Percentiles rank a stretch among this genome's conserved stretches.
Conservation (phyloP, 441 rosid genomes). For the Brassica hybrid region DNA sequence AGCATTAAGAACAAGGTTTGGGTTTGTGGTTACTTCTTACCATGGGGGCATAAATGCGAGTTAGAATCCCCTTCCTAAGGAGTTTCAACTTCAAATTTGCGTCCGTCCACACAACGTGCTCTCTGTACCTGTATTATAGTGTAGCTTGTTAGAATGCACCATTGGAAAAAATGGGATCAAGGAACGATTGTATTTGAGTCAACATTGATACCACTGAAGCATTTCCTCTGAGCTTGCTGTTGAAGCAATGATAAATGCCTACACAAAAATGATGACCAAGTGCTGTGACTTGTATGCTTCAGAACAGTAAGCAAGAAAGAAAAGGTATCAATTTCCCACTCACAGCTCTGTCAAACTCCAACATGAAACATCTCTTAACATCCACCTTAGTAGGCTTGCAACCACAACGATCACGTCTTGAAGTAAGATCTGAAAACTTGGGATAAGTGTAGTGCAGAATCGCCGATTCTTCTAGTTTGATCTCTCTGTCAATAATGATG, state of each 20-base stretch:
- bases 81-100: slow-evolving; percentile 62
- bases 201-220: slow-evolving; percentile 69
- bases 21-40: slow-evolving; percentile 47
- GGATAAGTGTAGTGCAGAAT: slow-evolving; percentile 88
- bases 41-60: slow-evolving; percentile 82
- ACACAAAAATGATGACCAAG: slow-evolving; percentile 33
- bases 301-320: slow-evolving; percentile 1
- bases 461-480: slow-evolving; percentile 86
- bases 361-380: slow-evolving; percentile 93
- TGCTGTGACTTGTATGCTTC: slow-evolving; percentile 13
- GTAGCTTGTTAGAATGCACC: slow-evolving; percentile 24
- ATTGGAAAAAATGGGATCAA: neutral
- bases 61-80: slow-evolving; percentile 74
- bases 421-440: no score
- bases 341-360: slow-evolving; percentile 92
- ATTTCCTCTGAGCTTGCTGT: slow-evolving; percentile 90
- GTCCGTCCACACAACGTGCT: slow-evolving; percentile 83
- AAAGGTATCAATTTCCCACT: slow-evolving; percentile 44
- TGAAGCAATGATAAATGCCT: slow-evolving; percentile 98
- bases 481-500: slow-evolving; percentile 54
- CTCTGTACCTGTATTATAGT: slow-evolving; percentile 68
- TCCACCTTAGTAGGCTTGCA: slow-evolving; percentile 94
- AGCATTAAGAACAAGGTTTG: neutral
- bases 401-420: slow-evolving; percentile 96
- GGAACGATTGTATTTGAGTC: neutral